phyloP scores from a whole-genome alignment of 1,284 basidiomycete genomes.

The Microbotryomycetes sp. region DNA sequence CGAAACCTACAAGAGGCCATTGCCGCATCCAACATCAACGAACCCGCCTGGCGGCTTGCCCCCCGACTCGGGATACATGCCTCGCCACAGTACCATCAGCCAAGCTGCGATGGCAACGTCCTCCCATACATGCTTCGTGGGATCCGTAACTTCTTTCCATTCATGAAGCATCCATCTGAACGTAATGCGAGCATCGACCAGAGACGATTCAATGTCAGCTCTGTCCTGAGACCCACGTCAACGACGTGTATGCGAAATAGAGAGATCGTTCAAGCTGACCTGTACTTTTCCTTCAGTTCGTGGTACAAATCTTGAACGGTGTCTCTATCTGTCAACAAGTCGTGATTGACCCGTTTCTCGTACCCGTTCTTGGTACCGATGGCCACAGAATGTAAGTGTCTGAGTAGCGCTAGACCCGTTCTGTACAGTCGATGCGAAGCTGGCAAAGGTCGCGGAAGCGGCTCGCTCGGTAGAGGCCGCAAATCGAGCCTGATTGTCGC shows the following conservation, averaged over 20 bases:
- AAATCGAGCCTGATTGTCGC: conserved; percentile 50
- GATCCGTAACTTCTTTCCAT: conserved; percentile 60
- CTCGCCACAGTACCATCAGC: conserved; percentile 82
- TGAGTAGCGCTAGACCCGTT: conserved; percentile 70
- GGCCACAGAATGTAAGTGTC: conserved; percentile 74
- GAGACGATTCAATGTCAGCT: conserved; percentile 5
- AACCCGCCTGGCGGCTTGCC: conserved; percentile 74
- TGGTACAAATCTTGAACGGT: conserved; percentile 85
- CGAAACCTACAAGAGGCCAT: conserved; percentile 31
- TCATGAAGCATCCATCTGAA: conserved; percentile 24
- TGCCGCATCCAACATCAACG: conserved; percentile 71
- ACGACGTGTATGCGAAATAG: neutral
- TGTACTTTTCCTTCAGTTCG: conserved; percentile 71
- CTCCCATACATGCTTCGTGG: conserved; percentile 78
- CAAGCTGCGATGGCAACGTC: conserved; percentile 90
- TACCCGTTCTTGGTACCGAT: conserved; percentile 74
- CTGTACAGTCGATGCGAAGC: conserved; percentile 54
- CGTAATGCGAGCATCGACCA: conserved; percentile 23
- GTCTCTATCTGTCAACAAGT: conserved; percentile 67
- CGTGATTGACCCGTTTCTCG: conserved; percentile 77
- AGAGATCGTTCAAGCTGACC: conserved; percentile 5
- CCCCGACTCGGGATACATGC: conserved; percentile 59
- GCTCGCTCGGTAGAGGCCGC: conserved; percentile 36
- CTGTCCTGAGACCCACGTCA: neutral
- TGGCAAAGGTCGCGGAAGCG: conserved; percentile 8